These are phyloP conservation scores for Talaromyces sp. DNA, from an alignment of 2,329 filamentous ascomycete genomes.

Conservation along the genomic window DNA sequence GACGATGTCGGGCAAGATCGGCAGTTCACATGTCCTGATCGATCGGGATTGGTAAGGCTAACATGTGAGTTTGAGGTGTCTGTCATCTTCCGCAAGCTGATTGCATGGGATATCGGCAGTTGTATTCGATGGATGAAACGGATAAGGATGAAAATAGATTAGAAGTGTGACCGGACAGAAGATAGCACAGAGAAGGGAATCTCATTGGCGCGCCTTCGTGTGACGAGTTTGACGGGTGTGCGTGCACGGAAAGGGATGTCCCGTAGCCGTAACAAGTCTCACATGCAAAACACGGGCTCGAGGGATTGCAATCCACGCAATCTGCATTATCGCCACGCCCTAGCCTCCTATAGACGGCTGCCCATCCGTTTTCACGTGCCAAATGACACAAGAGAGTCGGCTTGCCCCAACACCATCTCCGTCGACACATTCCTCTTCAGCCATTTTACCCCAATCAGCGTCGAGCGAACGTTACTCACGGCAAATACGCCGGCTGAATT, in stretches of 20 bases:
- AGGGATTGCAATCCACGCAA: background rate
- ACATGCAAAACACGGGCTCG: background rate
- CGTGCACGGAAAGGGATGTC: background rate
- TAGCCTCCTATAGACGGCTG: background rate
- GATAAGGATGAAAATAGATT: background rate
- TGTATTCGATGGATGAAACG: background rate
- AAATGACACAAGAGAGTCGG: background rate
- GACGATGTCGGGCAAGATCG: background rate
- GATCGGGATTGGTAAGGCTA: background rate
- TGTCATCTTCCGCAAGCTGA: background rate
- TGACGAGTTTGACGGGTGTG: background rate
- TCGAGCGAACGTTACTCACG: slow-evolving; percentile 6
- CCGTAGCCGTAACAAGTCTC: background rate
- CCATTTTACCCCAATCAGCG: background rate
- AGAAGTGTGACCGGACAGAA: background rate
- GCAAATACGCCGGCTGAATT: slow-evolving; percentile 5
- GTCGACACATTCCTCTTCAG: background rate
- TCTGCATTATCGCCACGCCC: background rate
- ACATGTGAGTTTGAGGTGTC: background rate
- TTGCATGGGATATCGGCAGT: background rate
- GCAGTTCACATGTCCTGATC: background rate
- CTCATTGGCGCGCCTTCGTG: too few relatives aligned
- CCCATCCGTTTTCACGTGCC: slow-evolving; percentile 10
- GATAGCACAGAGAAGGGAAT: background rate
- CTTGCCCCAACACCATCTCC: slow-evolving; percentile 10